Base-by-base conservation (phyloP, 306 rosid species). In the Prunus fruticosa region DNA sequence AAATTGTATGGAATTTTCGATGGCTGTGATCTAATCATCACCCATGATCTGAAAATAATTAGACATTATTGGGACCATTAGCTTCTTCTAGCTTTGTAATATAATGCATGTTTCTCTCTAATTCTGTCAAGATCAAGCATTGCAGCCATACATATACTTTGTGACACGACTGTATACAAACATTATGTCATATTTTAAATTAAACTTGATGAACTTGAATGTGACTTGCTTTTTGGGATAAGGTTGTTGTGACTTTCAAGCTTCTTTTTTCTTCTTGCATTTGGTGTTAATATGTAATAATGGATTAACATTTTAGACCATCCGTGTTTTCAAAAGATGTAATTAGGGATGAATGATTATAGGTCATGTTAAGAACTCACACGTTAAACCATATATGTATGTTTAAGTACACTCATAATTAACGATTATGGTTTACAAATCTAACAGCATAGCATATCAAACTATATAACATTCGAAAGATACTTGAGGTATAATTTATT, bases 1-100 rank as follows among this genome's bases (percentile, higher is more conserved):
- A 87, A 90, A 93, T 93, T 88, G 84, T 74, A 45, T 76, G 77
- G 47, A 77, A 78, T 69, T 82, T 81, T 82, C 47, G 75, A 87
- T 73, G 88, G 89, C 70, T 71, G 45, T 60, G 75, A 86, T 78
- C 67, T 41, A 41, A 69, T 75, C 46, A 76, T 79, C 53, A 53
- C 12, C 3, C 47, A 15, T 61, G 61, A 81, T 71, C 32, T 25
- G 45, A 46, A 25, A 63, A 54, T 28, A 46, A 51, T 62, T 12
- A 57, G 63, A 45, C 6, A 34, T 63, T 54, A 54, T 20, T n/a
- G 86, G 87, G 86, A 82, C 80, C 82, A 80, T 84, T 43, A 58
- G 45, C 45, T 71, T 64, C 6, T 70, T 34, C 22, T 58, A 62
- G 52, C 73, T 74, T 6, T 63, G 67, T 63, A 16, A 32, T 5